Percentiles rank a stretch among this genome's conserved stretches.
phyloP scores from a whole-genome alignment of 2,329 filamentous ascomycete genomes.

The Pseudogymnoascus sp. region DNA sequence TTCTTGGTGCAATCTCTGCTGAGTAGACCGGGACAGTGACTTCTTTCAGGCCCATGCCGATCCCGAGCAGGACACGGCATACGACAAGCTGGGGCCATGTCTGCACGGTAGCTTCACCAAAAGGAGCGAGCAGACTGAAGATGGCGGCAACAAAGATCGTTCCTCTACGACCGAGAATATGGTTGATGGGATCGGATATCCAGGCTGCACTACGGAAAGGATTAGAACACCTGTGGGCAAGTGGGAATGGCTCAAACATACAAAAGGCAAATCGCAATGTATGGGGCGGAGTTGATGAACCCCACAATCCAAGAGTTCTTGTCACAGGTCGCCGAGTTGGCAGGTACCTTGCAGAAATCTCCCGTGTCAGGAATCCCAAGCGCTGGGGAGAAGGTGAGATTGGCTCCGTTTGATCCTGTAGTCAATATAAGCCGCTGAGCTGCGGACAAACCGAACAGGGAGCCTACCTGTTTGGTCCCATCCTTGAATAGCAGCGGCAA shows the following conservation, averaged over 20 bases:
- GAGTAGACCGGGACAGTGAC: conserved; percentile 42
- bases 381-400: conserved; percentile 31
- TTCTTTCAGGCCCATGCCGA: conserved; percentile 52
- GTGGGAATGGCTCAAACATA: conserved; percentile 8
- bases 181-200: conserved; percentile 57
- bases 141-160: conserved; percentile 71
- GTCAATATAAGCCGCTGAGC: conserved; percentile 42
- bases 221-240: conserved; percentile 25
- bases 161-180: conserved; percentile 56
- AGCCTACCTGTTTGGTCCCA: conserved; percentile 38
- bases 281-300: conserved; percentile 48
- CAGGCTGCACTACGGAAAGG: conserved; percentile 47
- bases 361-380: conserved; percentile 29
- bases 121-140: conserved; percentile 41
- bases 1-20: conserved; percentile 44
- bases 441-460: conserved; percentile 27
- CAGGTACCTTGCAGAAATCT: not conserved
- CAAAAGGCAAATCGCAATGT: conserved; percentile 38
- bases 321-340: conserved; percentile 10
- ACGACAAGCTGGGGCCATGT: conserved; percentile 49
- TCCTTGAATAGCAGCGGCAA: conserved; percentile 55
- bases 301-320: conserved; percentile 43
- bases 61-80: conserved; percentile 46
- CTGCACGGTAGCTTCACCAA: conserved; percentile 50
- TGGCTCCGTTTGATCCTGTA: conserved; percentile 38